These are phyloP conservation scores for Parathielavia appendiculata DNA, from an alignment of 495 filamentous ascomycete genomes.

Conservation along the genomic window DNA sequence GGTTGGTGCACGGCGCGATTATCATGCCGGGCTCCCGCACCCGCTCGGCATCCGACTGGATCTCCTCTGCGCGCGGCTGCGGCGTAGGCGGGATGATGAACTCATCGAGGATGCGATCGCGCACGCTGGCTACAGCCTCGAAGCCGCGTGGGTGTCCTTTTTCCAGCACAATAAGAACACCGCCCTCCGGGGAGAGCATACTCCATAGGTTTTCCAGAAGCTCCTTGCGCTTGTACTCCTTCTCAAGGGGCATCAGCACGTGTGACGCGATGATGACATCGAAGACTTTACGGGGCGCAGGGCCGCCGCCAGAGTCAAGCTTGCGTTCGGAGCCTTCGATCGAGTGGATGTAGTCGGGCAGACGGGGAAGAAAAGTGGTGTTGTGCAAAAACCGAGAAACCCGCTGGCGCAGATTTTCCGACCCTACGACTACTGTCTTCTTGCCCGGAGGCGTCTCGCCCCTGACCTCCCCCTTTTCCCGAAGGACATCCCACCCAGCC, in stretches of 20 bases:
- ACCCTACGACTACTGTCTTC: slow-evolving; percentile 48
- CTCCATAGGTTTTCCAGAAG: slow-evolving; percentile 84
- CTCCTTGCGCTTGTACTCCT: slow-evolving; percentile 68
- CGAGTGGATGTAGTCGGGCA: slow-evolving; percentile 83
- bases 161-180: slow-evolving; percentile 81
- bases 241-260: slow-evolving; percentile 62
- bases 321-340: slow-evolving; percentile 36
- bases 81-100: slow-evolving; percentile 65
- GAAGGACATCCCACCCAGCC: slow-evolving; percentile 70
- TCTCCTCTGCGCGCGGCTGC: slow-evolving; percentile 27
- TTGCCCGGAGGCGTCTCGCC: slow-evolving; percentile 40
- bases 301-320: slow-evolving; percentile 36
- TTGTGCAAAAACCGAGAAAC: slow-evolving; percentile 73
- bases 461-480: slow-evolving; percentile 42
- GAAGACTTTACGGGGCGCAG: slow-evolving; percentile 65
- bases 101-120: slow-evolving; percentile 67
- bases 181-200: slow-evolving; percentile 76
- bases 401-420: slow-evolving; percentile 60
- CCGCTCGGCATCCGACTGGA: slow-evolving; percentile 25
- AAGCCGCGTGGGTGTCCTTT: slow-evolving; percentile 91
- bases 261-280: slow-evolving; percentile 91
- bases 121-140: slow-evolving; percentile 80
- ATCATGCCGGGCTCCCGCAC: slow-evolving; percentile 74
- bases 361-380: slow-evolving; percentile 84
- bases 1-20: slow-evolving; percentile 92